Conservation (phyloP, 2,329 filamentous ascomycete species). For the Scortechinia acanthostroma region DNA sequence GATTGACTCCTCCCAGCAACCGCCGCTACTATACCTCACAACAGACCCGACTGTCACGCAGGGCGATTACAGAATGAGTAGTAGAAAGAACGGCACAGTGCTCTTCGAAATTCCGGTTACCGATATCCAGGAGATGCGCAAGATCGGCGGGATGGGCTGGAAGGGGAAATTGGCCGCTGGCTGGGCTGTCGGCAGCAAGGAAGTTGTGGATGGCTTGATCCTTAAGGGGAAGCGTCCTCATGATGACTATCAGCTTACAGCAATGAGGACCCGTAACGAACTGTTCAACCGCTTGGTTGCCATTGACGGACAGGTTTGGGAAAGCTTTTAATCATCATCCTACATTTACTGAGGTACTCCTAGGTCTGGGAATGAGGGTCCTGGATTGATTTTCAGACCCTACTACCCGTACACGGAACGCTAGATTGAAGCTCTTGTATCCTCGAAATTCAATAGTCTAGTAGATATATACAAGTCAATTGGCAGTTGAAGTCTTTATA, state of each 20-base stretch:
- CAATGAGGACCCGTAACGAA: background rate
- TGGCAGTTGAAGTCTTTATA: no score
- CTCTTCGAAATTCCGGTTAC: background rate
- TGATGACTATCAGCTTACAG: background rate
- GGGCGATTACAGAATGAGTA: background rate
- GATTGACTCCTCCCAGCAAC: background rate
- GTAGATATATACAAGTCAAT: no score
- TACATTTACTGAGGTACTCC: background rate
- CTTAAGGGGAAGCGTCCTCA: background rate
- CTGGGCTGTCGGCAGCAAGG: background rate
- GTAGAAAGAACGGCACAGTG: background rate
- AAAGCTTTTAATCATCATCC: background rate
- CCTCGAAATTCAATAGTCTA: no score
- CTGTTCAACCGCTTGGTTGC: slow-evolving; percentile 1
- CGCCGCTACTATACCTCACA: background rate
- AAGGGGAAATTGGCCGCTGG: background rate
- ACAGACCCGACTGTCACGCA: background rate
- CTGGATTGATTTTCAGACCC: no score
- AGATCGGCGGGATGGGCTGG: background rate
- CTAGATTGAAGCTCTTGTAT: no score
- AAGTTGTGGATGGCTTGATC: background rate
- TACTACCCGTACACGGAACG: no score
- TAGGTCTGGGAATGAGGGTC: slow-evolving; percentile 1
- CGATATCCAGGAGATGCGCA: background rate
- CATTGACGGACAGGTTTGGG: slow-evolving; percentile 2